These are phyloP conservation scores for Colletotrichum lentis DNA, from an alignment of 2,329 filamentous ascomycete genomes.

Conservation along the genomic window DNA sequence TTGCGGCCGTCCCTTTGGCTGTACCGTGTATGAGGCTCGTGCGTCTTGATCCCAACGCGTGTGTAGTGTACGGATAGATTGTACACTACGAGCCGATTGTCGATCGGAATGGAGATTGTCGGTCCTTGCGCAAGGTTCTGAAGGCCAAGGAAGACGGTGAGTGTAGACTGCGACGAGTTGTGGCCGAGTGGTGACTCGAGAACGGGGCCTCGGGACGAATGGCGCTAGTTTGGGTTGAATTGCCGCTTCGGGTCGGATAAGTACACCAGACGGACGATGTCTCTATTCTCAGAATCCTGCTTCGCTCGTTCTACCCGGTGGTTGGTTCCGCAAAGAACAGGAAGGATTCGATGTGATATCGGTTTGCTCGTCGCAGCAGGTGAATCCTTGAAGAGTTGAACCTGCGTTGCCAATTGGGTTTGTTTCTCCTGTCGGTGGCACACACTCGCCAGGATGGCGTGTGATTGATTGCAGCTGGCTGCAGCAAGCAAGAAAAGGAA, in stretches of 20 bases:
- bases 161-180: not conserved
- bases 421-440: not conserved
- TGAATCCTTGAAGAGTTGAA: constrained; percentile 1
- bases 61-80: not conserved
- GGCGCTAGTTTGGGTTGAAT: constrained; percentile 22
- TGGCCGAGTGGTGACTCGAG: constrained; percentile 10
- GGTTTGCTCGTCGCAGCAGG: constrained; percentile 5
- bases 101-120: constrained; percentile 27
- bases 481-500: not conserved
- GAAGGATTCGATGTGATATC: constrained; percentile 11
- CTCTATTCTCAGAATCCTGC: not conserved
- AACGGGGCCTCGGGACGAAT: constrained; percentile 22
- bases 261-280: constrained; percentile 7
- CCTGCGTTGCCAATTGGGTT: not conserved
- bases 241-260: constrained; percentile 23
- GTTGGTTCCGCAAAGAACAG: not conserved
- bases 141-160: not conserved
- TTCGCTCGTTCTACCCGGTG: not conserved
- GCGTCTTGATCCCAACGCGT: not conserved
- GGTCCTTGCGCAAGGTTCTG: not conserved
- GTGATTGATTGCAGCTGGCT: constrained; percentile 8
- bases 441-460: constrained; percentile 13
- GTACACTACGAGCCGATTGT: constrained; percentile 4
- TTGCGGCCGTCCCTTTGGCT: not conserved
- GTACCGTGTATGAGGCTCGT: not conserved